Evolutionary conservation across 2,329 filamentous ascomycete genomes (phyloP), one percentile per base, ranked within the genome.

Genomic region (Xylariaceae sp.): DNA sequence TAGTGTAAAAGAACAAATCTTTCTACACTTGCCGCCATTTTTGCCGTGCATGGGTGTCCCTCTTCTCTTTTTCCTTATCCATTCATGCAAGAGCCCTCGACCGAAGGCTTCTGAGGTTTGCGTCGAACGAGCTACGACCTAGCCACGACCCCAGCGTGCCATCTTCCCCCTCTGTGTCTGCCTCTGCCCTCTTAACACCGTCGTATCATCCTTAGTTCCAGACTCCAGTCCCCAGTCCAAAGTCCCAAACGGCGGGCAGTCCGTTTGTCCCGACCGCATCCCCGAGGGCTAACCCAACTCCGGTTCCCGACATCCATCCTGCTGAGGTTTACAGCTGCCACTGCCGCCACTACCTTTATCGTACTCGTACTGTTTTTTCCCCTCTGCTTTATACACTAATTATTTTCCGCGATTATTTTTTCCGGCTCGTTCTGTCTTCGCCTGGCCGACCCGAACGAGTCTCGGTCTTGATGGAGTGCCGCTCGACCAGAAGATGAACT

Each of bases 401-500:
- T 23, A 23, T 37, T 57, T 23, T 37, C 37, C 17, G 8, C 39
- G 35, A 23, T 51, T 42, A 42, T 42, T 13, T 30, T 44, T 34
- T 51, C 44, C 56, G 57, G 51, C 44, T 64, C 39, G 62, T 62
- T 66, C 58, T 60, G 13, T 55, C 45, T n/a, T 51, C 48, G 51
- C 42, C 51, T 53, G 60, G 64, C 64, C 58, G 66, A 60, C 60
- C 61, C 62, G 49, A 57, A 64, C 62, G 60, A 58, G 63, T 56
- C 67, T 70, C 77, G 76, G 84, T 86, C 67, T 70, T 77, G 76
- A 84, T 86, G 84, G 84, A 81, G 80, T 76, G 74, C 74, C 71
- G 68, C 62, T 74, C 70, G 74, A 74, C 69, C 75, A 76, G 80
- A 89, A 82, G 78, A 97, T 97, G 93, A 97, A 97, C 86, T 96